Evolutionary conservation across 345 rosid species (phyloP).

Genomic region (Euphorbia tirucalli): DNA sequence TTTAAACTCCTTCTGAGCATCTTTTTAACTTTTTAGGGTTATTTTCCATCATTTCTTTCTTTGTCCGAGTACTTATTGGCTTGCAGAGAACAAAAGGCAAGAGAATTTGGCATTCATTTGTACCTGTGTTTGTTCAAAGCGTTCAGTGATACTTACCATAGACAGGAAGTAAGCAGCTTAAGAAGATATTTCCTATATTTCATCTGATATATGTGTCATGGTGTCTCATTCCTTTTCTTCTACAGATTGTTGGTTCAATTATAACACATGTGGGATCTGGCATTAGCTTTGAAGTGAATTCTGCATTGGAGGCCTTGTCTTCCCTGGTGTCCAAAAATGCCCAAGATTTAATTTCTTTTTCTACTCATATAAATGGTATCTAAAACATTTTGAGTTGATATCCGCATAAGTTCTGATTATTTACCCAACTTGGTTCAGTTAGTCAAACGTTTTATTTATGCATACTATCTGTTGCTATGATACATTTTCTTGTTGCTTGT

Average conservation of each 20-base stretch:
- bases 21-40: slow-evolving; percentile 44
- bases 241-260: slow-evolving; percentile 76
- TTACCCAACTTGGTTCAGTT: background rate
- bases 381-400: background rate
- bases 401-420: background rate
- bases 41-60: slow-evolving; percentile 63
- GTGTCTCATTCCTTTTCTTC: slow-evolving; percentile 21
- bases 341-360: slow-evolving; percentile 60
- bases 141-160: slow-evolving; percentile 53
- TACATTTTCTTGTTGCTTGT: slow-evolving; percentile 5
- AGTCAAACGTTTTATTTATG: background rate
- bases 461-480: background rate
- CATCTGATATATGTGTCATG: background rate
- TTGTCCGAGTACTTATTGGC: slow-evolving; percentile 66
- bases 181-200: background rate
- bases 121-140: slow-evolving; percentile 64
- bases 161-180: slow-evolving; percentile 63
- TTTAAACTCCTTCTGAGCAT: slow-evolving; percentile 12
- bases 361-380: slow-evolving; percentile 77
- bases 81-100: slow-evolving; percentile 76
- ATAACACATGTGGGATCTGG: slow-evolving; percentile 86
- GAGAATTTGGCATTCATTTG: slow-evolving; percentile 60
- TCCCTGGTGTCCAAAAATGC: slow-evolving; percentile 56
- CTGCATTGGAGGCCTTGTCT: slow-evolving; percentile 67
- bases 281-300: slow-evolving; percentile 62